These are phyloP conservation scores for Pseudocercospora crystallina DNA, from an alignment of 2,329 filamentous ascomycete species.

Conservation along the genomic window DNA sequence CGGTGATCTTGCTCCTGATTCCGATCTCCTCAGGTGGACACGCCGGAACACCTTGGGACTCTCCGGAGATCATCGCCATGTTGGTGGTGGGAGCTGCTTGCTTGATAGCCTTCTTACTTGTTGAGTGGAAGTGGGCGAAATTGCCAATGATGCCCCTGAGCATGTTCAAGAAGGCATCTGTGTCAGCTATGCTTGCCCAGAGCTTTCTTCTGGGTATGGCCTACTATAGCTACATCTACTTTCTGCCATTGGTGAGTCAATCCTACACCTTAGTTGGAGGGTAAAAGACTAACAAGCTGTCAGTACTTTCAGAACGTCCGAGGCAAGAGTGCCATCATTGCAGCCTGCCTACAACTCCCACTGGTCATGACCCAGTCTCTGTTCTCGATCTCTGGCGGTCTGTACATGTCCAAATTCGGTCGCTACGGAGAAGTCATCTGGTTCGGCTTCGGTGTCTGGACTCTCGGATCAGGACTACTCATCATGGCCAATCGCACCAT, in stretches of 20 bases:
- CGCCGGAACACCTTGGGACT: conserved; percentile 52
- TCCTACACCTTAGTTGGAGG: neutral
- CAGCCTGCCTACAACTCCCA: conserved; percentile 54
- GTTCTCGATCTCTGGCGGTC: conserved; percentile 52
- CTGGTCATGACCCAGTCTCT: conserved; percentile 51
- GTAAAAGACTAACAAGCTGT: neutral
- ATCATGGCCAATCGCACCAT: conserved; percentile 51
- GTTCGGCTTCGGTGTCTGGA: conserved; percentile 49
- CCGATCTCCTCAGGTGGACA: conserved; percentile 59
- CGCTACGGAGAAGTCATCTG: conserved; percentile 62
- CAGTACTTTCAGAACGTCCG: conserved; percentile 62
- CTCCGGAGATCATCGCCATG: conserved; percentile 61
- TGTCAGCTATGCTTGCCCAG: conserved; percentile 51
- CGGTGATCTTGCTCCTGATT: conserved; percentile 61
- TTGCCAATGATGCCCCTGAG: conserved; percentile 60
- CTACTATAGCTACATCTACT: conserved; percentile 62
- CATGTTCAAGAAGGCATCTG: conserved; percentile 46
- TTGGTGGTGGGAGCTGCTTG: conserved; percentile 51
- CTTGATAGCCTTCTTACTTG: conserved; percentile 49
- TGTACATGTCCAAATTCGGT: conserved; percentile 58
- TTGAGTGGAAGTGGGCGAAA: conserved; percentile 56
- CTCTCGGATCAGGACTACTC: conserved; percentile 54
- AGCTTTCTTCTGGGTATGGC: conserved; percentile 61
- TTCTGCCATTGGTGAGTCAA: conserved; percentile 45
- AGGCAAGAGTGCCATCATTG: conserved; percentile 45